phyloP scores from a whole-genome alignment of 345 rosid species.

The Citrus sp. region DNA sequence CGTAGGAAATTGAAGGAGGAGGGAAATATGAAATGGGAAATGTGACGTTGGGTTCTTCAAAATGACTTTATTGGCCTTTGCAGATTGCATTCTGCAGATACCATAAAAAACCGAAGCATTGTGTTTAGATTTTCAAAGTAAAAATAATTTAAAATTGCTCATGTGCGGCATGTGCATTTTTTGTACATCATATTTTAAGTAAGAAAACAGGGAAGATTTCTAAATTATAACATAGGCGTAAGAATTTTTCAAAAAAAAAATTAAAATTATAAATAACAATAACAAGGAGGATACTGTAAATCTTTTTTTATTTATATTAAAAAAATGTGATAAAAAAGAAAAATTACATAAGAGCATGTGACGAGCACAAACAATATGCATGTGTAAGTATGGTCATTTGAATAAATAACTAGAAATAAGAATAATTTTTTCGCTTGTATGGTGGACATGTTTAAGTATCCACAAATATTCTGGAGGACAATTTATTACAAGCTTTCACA shows the following conservation, averaged over 20 bases:
- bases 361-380: not conserved
- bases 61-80: not conserved
- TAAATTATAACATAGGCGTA: no score
- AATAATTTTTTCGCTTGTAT: not conserved
- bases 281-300: no score
- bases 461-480: not conserved
- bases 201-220: no score
- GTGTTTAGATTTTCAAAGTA: not conserved
- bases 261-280: no score
- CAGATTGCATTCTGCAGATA: no score
- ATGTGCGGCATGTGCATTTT: no score
- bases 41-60: not conserved
- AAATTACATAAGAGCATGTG: not conserved
- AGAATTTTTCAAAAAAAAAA: no score
- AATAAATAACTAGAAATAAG: not conserved
- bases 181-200: no score
- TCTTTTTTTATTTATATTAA: no score
- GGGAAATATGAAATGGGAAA: not conserved
- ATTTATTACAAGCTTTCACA: no score
- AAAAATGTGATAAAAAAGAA: no score
- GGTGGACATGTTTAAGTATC: not conserved
- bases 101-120: no score
- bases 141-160: not conserved
- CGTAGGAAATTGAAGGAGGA: not conserved
- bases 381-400: not conserved